These are phyloP conservation scores for Geotrichum aggregatum DNA, from an alignment of 1,139 yeast genomes.

Conservation along the genomic window DNA sequence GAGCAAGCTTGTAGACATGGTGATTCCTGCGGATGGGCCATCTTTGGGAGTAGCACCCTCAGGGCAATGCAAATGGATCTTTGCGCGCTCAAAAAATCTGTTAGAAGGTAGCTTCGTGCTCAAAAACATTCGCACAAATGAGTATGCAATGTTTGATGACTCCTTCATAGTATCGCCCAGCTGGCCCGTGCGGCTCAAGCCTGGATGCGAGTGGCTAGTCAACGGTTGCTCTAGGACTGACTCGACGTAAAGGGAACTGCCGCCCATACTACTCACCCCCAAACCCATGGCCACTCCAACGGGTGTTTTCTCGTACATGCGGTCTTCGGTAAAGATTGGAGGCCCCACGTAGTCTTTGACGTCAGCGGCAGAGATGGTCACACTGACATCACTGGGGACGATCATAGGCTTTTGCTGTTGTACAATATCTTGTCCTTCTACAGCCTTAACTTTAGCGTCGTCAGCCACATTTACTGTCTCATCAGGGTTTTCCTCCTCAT, in stretches of 20 bases:
- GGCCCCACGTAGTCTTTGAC: slow-evolving; percentile 89
- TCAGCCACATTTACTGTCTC: background rate
- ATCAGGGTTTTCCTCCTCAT: slow-evolving; percentile 10
- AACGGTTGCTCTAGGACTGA: slow-evolving; percentile 85
- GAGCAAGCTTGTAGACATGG: slow-evolving; percentile 83
- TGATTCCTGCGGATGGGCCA: slow-evolving; percentile 97
- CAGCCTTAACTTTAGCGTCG: background rate
- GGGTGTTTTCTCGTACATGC: slow-evolving; percentile 77
- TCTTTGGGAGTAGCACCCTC: slow-evolving; percentile 97
- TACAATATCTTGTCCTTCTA: slow-evolving; percentile 32
- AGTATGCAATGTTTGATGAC: slow-evolving; percentile 86
- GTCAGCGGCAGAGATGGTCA: slow-evolving; percentile 59
- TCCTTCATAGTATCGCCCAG: slow-evolving; percentile 97
- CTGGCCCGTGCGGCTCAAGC: slow-evolving; percentile 78
- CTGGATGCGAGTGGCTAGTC: slow-evolving; percentile 37
- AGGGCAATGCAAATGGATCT: slow-evolving; percentile 92
- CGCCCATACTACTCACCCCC: slow-evolving; percentile 90
- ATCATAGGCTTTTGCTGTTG: slow-evolving; percentile 37
- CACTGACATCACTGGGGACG: slow-evolving; percentile 62
- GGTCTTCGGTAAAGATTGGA: slow-evolving; percentile 76
- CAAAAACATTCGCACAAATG: slow-evolving; percentile 82
- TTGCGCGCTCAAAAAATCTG: slow-evolving; percentile 86
- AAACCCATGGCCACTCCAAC: slow-evolving; percentile 98
- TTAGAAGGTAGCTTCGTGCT: slow-evolving; percentile 74
- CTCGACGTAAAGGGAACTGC: slow-evolving; percentile 89